phyloP scores from a whole-genome alignment of 371 early-diverging fungal species.

The Vavraia culicis region DNA sequence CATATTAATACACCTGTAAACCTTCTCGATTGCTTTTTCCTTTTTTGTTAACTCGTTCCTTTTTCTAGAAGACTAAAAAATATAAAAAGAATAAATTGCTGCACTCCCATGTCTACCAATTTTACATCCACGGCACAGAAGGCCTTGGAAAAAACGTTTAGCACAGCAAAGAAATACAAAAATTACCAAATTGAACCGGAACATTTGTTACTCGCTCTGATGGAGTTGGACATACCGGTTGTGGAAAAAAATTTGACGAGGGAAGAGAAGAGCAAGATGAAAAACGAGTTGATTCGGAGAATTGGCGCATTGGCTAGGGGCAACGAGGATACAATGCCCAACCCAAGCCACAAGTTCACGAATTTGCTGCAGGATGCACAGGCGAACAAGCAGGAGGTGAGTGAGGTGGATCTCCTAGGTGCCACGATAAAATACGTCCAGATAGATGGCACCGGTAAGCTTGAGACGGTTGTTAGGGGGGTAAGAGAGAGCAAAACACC shows the following conservation, averaged over 20 bases:
- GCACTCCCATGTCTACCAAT: conserved; percentile 12
- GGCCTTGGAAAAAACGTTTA: conserved; percentile 15
- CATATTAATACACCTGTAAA: too few species aligned
- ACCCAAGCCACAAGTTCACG: conserved; percentile 1
- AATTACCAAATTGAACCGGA: conserved; percentile 26
- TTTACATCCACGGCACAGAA: conserved; percentile 17
- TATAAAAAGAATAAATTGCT: not conserved
- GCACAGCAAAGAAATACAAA: conserved; percentile 17
- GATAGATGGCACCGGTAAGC: conserved; percentile 4
- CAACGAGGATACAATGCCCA: conserved; percentile 4
- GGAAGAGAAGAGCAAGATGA: conserved; percentile 14
- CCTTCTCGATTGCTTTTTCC: too few species aligned
- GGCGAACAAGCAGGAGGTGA: conserved; percentile 3
- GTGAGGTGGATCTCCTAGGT: conserved; percentile 23
- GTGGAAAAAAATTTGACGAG: conserved; percentile 6
- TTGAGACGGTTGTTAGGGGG: not conserved
- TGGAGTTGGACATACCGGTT: conserved; percentile 11
- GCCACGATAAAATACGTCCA: conserved; percentile 46
- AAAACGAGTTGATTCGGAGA: conserved; percentile 2
- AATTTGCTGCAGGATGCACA: conserved; percentile 9
- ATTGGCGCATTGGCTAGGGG: conserved; percentile 16
- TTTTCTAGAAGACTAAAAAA: conserved; percentile 12
- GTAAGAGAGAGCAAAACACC: conserved; percentile 22
- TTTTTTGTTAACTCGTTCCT: too few species aligned
- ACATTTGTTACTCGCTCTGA: conserved; percentile 24